Percentiles rank a stretch among this genome's conserved stretches.
Evolutionary conservation across 148 eudicot genomes (phyloP).

Genomic region (Selenicereus undatus): DNA sequence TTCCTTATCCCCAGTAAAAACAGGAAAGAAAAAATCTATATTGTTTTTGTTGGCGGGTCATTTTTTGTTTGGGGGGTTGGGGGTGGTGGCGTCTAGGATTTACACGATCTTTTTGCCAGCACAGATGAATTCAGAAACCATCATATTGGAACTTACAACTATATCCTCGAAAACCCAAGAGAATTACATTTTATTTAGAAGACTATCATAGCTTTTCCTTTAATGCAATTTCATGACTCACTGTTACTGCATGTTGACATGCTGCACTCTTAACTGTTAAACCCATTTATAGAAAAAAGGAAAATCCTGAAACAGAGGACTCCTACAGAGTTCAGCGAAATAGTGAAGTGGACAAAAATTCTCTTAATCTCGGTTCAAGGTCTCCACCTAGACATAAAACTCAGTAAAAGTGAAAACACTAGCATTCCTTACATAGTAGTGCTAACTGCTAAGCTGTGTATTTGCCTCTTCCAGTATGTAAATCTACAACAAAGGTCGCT

Average conservation of each 20-base stretch:
- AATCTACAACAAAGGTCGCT: not conserved
- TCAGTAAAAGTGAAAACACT: not conserved
- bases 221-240: not conserved
- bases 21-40: not conserved
- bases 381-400: not conserved
- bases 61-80: no score
- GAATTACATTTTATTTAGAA: no score
- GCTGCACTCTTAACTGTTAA: not conserved
- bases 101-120: not conserved
- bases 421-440: not conserved
- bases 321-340: not conserved
- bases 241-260: not conserved
- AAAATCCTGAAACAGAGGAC: not conserved
- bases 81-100: not conserved
- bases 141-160: not conserved
- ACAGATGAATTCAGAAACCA: not conserved
- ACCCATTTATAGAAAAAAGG: not conserved
- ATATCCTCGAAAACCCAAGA: not conserved
- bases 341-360: not conserved
- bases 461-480: not conserved
- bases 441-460: not conserved
- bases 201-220: no score
- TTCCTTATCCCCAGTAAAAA: not conserved
- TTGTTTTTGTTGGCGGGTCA: not conserved
- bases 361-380: not conserved